These are phyloP conservation scores for Aspergillus pseudoviridinutans DNA, from an alignment of 2,329 filamentous ascomycete species.

Conservation along the genomic window DNA sequence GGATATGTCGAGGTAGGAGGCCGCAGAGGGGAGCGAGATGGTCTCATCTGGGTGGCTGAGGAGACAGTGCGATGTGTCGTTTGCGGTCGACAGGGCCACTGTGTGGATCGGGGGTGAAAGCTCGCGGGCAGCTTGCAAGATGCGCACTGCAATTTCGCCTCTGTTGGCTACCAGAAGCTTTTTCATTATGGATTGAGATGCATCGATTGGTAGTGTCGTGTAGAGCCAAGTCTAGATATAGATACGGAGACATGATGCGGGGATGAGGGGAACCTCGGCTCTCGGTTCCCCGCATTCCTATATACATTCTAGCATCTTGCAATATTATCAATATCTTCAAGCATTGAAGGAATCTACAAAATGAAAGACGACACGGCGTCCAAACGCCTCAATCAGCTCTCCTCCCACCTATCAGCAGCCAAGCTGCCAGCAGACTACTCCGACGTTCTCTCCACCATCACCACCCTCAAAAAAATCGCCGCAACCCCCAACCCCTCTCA, in stretches of 20 bases:
- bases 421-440: constrained; percentile 57
- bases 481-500: constrained; percentile 52
- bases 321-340: not conserved
- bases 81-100: constrained; percentile 52
- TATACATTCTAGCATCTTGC: not conserved
- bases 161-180: constrained; percentile 55
- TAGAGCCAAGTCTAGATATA: not conserved
- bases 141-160: constrained; percentile 62
- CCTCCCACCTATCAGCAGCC: constrained; percentile 36
- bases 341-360: not conserved
- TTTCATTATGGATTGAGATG: constrained; percentile 38
- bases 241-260: not conserved
- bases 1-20: constrained; percentile 52
- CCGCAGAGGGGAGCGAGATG: constrained; percentile 48
- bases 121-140: constrained; percentile 58
- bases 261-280: not conserved
- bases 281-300: not conserved
- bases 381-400: constrained; percentile 47
- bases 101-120: constrained; percentile 49
- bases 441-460: constrained; percentile 58
- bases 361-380: constrained; percentile 28
- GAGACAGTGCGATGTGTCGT: constrained; percentile 54
- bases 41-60: constrained; percentile 46
- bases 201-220: constrained; percentile 3
- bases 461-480: constrained; percentile 50